Evolutionary conservation across 352 stramenopile genomes (phyloP).

Genomic region (Pythium grandisporangium): DNA sequence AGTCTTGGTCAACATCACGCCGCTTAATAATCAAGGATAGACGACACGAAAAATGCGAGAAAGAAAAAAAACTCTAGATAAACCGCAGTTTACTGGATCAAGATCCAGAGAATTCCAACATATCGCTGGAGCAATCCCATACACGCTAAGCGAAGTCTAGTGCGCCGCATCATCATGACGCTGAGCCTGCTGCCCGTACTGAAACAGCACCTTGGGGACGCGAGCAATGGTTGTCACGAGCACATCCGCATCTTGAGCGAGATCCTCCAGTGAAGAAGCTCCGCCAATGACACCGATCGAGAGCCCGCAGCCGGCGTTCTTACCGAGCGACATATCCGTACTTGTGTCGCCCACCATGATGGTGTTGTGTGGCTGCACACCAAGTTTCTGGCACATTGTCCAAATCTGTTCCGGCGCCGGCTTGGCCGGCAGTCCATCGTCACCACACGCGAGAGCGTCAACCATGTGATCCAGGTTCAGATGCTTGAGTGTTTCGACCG

Average conservation of each 20-base stretch:
- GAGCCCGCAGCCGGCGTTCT: conserved; percentile 65
- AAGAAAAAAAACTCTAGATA: no score
- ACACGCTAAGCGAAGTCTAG: conserved; percentile 1
- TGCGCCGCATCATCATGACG: conserved; percentile 30
- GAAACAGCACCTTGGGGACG: conserved; percentile 73
- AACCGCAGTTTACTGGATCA: no score
- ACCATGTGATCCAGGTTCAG: conserved; percentile 68
- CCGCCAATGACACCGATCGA: conserved; percentile 74
- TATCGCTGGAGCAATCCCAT: no score
- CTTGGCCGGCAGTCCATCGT: conserved; percentile 78
- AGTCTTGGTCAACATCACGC: conserved; percentile 33
- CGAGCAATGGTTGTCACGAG: conserved; percentile 74
- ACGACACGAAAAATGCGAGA: no score
- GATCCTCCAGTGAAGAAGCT: conserved; percentile 70
- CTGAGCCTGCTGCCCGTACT: conserved; percentile 70
- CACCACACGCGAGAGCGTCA: conserved; percentile 65
- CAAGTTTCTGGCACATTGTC: conserved; percentile 70
- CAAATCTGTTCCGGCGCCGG: conserved; percentile 79
- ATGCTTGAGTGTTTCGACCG: conserved; percentile 66
- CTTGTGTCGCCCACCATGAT: conserved; percentile 86
- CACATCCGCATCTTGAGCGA: conserved; percentile 75
- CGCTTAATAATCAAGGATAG: no score
- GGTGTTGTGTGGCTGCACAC: conserved; percentile 73
- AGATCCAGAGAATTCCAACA: no score
- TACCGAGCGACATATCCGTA: conserved; percentile 77